These are phyloP conservation scores for Dendrobium nobile DNA, from an alignment of 106 monocot species.

Conservation along the genomic window DNA sequence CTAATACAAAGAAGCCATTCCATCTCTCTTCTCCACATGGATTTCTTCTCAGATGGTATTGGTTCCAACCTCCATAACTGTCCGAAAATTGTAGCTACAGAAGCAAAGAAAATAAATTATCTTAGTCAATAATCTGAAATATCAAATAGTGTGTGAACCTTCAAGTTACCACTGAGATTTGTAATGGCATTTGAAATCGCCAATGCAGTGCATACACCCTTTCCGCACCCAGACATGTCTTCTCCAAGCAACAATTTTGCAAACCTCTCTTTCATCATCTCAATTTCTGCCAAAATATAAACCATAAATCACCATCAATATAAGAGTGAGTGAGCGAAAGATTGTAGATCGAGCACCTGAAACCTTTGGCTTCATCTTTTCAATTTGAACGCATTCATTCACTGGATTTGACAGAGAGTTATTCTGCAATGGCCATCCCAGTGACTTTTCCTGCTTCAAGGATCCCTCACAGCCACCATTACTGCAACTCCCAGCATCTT, in stretches of 20 bases:
- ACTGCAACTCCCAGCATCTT: not conserved
- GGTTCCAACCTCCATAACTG: conserved; percentile 90
- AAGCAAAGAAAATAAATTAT: not conserved
- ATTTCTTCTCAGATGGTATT: conserved; percentile 61
- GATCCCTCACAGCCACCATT: not conserved
- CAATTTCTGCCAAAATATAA: conserved; percentile 39
- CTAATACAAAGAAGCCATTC: conserved; percentile 87
- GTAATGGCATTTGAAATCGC: conserved; percentile 92
- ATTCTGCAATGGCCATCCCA: not conserved
- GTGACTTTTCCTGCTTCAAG: not conserved
- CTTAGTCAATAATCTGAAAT: not conserved
- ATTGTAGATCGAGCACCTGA: not conserved
- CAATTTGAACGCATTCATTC: not conserved
- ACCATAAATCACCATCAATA: not conserved
- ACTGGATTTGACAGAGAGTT: not conserved
- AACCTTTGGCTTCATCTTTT: not conserved
- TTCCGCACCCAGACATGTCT: conserved; percentile 98
- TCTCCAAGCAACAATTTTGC: conserved; percentile 89
- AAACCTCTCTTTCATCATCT: conserved; percentile 98
- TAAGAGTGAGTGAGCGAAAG: not conserved
- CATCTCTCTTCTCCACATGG: conserved; percentile 88
- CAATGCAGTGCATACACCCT: conserved; percentile 84
- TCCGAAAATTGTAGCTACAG: conserved; percentile 75
- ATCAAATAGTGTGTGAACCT: not conserved
- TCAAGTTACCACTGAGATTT: conserved; percentile 73